Base-by-base conservation (phyloP, 1,284 basidiomycete genomes). In the Ganoderma meredithae region DNA sequence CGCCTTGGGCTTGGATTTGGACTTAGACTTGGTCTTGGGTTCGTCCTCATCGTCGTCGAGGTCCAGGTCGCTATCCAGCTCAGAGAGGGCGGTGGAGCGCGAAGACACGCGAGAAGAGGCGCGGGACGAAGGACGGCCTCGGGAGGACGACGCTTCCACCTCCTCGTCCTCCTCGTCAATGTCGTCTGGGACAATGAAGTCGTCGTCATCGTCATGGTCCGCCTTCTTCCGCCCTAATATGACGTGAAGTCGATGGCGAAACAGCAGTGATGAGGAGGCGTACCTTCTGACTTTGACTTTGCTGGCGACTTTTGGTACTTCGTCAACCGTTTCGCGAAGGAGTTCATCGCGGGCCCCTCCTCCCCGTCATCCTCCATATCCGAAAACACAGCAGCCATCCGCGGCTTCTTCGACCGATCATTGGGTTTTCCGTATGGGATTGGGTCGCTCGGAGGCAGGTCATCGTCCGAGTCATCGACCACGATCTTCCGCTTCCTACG, bases 401-500 rank as follows among this genome's bases (percentile, higher is more conserved):
- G 86, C 40, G 81, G 84, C 74, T 88, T 89, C 79, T 91, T 91
- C 5, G 79, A 60, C n/a, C 71, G 73, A n/a, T 61, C 61, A 6
- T 55, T 60, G 4, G 59, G 65, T 36, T 73, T 76, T 61, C 73
- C 75, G 64, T 76, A 77, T 27, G 75, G 71, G 3, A 63, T 43
- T 2, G 71, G 60, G 60, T 77, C 70, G 60, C 79, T 71, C 43
- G 67, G 69, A 56, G 74, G 71, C n/a, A 75, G 76, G 25, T 90
- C 90, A 39, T 90, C 88, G 68, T 94, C 92, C 0, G 90, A 92
- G 71, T 92, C 90, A 7, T 86, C 85, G 22, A 89, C 73, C 13
- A 90, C 75, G n/a, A 89, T 83, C 78, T 93, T 94, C 47, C 92
- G 88, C 77, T 94, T 94, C 53, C 80, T 78, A 15, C 83, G 80